Evolutionary conservation across 768 basidiomycete species (phyloP).

Genomic region (Mrakia blollopis): DNA sequence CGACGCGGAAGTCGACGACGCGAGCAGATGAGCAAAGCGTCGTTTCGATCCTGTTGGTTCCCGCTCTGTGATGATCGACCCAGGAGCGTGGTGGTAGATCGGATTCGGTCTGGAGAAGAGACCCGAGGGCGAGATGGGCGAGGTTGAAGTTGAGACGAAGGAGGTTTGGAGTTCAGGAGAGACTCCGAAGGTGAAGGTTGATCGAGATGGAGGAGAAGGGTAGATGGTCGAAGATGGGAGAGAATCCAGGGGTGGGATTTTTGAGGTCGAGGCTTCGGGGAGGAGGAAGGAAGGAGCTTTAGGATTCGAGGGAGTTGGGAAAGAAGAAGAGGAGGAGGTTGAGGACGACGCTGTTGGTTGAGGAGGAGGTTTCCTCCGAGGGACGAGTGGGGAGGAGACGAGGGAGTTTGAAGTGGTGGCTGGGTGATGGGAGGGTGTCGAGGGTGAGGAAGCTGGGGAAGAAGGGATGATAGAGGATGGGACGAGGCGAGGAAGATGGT

Average conservation of each 20-base stretch:
- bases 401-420: not conserved
- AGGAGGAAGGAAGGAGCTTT: too few species aligned
- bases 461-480: not conserved
- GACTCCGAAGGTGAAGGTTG: not conserved
- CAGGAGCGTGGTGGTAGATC: not conserved
- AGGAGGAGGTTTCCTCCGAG: not conserved
- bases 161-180: not conserved
- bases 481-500: constrained; percentile 7
- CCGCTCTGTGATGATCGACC: constrained; percentile 5
- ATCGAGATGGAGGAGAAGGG: not conserved
- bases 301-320: not conserved
- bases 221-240: constrained; percentile 1
- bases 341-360: constrained; percentile 7
- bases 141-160: not conserved
- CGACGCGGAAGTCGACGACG: too few species aligned
- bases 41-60: constrained; percentile 23
- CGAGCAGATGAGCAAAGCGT: constrained; percentile 11
- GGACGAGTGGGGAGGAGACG: not conserved
- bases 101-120: not conserved
- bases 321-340: constrained; percentile 2
- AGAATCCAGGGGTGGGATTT: too few species aligned
- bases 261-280: not conserved
- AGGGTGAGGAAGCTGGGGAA: not conserved
- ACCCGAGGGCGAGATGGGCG: not conserved
- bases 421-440: not conserved